Evolutionary conservation across 495 filamentous ascomycete genomes (phyloP).

Genomic region (Poronia punctata): DNA sequence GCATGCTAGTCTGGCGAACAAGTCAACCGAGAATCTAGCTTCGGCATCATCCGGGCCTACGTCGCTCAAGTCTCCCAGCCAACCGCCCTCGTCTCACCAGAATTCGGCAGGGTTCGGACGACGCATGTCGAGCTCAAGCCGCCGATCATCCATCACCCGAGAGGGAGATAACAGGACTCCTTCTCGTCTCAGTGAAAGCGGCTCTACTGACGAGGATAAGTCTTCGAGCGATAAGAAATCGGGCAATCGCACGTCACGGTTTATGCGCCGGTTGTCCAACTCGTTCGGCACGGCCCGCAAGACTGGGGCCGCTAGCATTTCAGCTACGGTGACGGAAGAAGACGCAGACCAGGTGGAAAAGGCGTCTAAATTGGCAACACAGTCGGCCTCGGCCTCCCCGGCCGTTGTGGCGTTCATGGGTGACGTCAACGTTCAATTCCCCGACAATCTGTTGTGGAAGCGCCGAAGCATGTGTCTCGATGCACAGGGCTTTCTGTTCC

Average conservation of each 20-base stretch:
- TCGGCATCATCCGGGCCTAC: constrained; percentile 17
- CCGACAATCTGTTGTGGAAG: constrained; percentile 89
- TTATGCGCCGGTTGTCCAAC: constrained; percentile 75
- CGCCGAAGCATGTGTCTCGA: constrained; percentile 75
- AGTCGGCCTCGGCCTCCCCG: constrained; percentile 26
- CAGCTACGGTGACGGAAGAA: constrained; percentile 59
- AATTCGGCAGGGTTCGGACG: constrained; percentile 23
- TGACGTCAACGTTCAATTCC: constrained; percentile 90
- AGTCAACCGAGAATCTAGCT: constrained; percentile 34
- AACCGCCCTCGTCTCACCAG: constrained; percentile 35
- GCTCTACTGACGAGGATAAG: constrained; percentile 26
- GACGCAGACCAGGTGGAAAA: constrained; percentile 39
- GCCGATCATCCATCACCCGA: constrained; percentile 33
- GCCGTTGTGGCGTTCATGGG: constrained; percentile 60
- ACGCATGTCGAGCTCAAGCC: constrained; percentile 40
- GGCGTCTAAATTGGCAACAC: constrained; percentile 28
- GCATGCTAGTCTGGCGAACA: constrained; percentile 32
- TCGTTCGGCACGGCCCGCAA: constrained; percentile 51
- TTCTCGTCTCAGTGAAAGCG: constrained; percentile 24
- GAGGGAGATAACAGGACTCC: constrained; percentile 28
- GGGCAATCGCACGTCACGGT: constrained; percentile 58
- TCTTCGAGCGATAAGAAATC: constrained; percentile 49
- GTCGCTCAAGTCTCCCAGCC: constrained; percentile 33
- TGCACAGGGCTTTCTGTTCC: constrained; percentile 65
- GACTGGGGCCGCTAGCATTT: constrained; percentile 47